Conservation (phyloP, 148 eudicot species). For the Selenicereus undatus region DNA sequence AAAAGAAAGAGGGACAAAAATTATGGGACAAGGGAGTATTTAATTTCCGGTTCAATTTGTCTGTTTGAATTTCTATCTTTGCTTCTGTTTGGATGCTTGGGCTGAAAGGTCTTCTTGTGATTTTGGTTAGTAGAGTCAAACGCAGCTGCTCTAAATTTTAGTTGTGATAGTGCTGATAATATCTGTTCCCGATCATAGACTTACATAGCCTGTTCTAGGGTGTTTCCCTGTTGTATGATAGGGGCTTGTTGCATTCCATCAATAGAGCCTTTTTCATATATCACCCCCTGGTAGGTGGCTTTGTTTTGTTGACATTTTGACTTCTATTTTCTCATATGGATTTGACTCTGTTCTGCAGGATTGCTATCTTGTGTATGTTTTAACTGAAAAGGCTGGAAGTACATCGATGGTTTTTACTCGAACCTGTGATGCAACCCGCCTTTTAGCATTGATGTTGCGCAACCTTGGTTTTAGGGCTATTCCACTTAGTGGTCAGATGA, state of each 20-base stretch:
- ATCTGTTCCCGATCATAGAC: no score
- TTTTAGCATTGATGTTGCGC: conserved; percentile 69
- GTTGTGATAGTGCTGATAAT: no score
- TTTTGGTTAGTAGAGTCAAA: no score
- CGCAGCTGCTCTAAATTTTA: no score
- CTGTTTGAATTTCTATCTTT: neutral
- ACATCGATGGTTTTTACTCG: conserved; percentile 84
- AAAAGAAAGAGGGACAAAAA: no score
- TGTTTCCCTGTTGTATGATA: no score
- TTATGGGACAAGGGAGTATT: no score
- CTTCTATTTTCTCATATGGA: no score
- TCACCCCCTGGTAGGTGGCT: no score
- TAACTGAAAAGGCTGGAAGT: conserved; percentile 66
- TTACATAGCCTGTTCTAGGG: no score
- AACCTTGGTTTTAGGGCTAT: conserved; percentile 83
- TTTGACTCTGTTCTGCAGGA: conserved; percentile 37
- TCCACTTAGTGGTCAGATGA: conserved; percentile 85
- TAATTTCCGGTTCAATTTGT: neutral
- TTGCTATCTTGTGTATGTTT: conserved; percentile 74
- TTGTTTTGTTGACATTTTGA: neutral
- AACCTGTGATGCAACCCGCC: conserved; percentile 64
- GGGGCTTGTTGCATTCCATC: no score
- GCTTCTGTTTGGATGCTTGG: neutral
- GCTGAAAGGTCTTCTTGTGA: neutral
- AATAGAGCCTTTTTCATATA: no score